Base-by-base conservation (phyloP, 768 basidiomycete genomes). In the Amanita fuliginea region DNA sequence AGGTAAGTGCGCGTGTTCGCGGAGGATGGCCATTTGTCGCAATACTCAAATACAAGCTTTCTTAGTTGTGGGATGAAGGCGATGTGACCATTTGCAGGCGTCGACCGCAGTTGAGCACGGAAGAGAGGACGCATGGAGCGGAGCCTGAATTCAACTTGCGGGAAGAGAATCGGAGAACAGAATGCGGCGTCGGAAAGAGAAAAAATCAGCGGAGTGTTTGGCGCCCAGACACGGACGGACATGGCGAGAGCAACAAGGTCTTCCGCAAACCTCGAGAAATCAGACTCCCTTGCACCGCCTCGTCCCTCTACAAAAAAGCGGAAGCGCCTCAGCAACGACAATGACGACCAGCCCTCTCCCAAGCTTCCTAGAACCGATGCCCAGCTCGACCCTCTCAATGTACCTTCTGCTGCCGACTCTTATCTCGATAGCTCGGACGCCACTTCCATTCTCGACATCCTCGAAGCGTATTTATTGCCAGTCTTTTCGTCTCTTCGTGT, bases 11-110 rank as follows among this genome's bases (percentile, higher is more conserved):
- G 81, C 6, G 86, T 72, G 59, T 80, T 80, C 40, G 73, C 65
- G 0, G 87, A 90, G 3, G 87, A 82, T 1, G 84, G 78, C 77
- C 83, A 86, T 47, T 76, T 77, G 59, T 93, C 81, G 66, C 90
- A 91, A 64, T 77, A 94, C 65, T 92, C 87, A 62, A 95, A 78
- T 55, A 95, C 88, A 53, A 95, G 71, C 60, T 91, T 93, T 49
- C 87, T 72, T n/a, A 86, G 72, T 53, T 80, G 80, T 2, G 90
- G 86, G 3, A 89, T 64, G 64, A 85, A 93, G 1, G 78, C 69
- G 37, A 66, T 61, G 60, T 86, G 85, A 1, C 89, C 88, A 62
- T 92, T 91, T 51, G 82, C 75, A 21, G 83, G 83, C 21, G 62
- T 59, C 0, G 88, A 79, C 54, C 75, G 69, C 26, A 77, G 65